Evolutionary conservation across 2,329 filamentous ascomycete species (phyloP).

Genomic region (Colletotrichum brevisporum): DNA sequence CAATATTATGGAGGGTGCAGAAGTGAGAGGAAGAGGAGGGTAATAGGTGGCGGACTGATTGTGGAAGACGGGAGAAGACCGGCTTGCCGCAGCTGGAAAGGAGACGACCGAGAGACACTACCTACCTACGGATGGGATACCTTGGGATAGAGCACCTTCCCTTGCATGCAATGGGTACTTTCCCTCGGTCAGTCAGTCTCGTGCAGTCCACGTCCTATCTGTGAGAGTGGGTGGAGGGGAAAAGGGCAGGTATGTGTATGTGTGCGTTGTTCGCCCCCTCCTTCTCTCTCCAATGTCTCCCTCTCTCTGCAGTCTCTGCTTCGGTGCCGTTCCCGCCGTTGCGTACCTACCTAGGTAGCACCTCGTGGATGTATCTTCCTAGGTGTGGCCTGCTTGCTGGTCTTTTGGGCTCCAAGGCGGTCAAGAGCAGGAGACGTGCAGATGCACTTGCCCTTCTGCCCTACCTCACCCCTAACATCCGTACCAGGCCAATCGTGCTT

Average conservation of each 20-base stretch:
- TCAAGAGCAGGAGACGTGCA: constrained; percentile 16
- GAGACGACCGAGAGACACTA: neutral
- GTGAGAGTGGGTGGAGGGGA: constrained; percentile 23
- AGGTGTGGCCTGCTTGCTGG: neutral
- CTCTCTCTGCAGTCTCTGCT: neutral
- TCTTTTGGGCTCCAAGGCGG: constrained; percentile 37
- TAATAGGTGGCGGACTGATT: neutral
- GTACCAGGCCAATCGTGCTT: neutral
- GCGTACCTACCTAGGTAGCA: neutral
- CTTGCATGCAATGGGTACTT: neutral
- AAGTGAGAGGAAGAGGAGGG: constrained; percentile 3
- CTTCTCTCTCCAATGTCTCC: neutral
- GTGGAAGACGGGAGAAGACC: constrained; percentile 28
- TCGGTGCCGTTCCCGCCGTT: constrained; percentile 24
- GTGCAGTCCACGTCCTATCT: neutral
- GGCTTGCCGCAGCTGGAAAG: constrained; percentile 8
- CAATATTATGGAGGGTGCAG: neutral
- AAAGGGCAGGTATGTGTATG: constrained; percentile 15
- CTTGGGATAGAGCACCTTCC: neutral
- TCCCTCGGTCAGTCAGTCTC: too few species aligned
- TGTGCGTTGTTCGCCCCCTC: constrained; percentile 40
- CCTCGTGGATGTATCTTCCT: neutral
- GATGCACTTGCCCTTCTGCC: neutral
- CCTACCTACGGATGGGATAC: neutral
- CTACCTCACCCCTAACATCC: neutral